Base-by-base conservation (phyloP, 805 yeast species). In the baker's yeast (Saccharomyces cerevisiae) region DNA sequence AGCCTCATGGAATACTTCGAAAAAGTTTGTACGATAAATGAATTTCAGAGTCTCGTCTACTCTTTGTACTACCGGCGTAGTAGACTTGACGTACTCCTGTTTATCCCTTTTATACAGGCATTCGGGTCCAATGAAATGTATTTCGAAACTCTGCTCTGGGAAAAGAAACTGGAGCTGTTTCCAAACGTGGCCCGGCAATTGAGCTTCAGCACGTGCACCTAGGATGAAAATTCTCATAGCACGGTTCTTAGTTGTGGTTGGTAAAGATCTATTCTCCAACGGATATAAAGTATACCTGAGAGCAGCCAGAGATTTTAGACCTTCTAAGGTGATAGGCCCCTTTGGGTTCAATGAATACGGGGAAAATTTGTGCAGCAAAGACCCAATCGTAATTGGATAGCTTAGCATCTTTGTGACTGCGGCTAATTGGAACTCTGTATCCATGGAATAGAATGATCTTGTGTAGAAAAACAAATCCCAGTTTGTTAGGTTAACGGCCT, bases 401-500 rank as follows among this genome's bases (percentile, higher is more conserved):
- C 95, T 87, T 67, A 94, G 79, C 80, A 92, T 87, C 69, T 94
- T 94, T 21, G 98, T 89, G 32, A 90, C 91, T 3, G 96, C 95
- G 1, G 98, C 98, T 66, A 92, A 76, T 70, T 92, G 95, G 74
- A 89, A 92, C 70, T 91, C 97, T 4, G 96, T 87, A 71, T 94
- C 96, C 98, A 94, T 92, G 4, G 97, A 92, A 63, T 83, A 85
- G 69, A 89, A 94, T 62, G 86, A 86, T 69, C 99, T 80, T 0
- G 98, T 92, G 71, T 92, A 94, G 67, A 94, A 85, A 65, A 82
- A 92, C 9, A 94, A 76, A 71, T 94, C 98, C 99, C 99, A 94
- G 69, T 80, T 84, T 50, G 83, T 76, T 67, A 89, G 80, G 67
- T 89, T 90, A 56, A 90, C 82, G 56, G 79, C 73, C 57, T 84